Base-by-base conservation (phyloP, 306 rosid species). In the Sindora glabra region DNA sequence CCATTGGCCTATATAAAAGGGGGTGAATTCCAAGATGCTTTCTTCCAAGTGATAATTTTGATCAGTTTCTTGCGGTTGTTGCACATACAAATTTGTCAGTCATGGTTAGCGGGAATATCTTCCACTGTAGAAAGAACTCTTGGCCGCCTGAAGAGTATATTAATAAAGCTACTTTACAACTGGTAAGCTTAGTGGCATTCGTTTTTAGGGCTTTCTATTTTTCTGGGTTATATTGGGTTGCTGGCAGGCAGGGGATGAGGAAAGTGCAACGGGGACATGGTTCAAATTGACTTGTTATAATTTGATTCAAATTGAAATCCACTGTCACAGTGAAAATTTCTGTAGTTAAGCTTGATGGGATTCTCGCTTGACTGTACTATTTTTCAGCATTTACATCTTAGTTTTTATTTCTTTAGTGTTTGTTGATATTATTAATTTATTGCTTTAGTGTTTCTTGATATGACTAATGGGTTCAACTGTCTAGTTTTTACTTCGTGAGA, bases 111-210 rank as follows among this genome's bases (percentile, higher is more conserved):
- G 86, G 89, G 16, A 71, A 68, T 67, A 37, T 92, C 52, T 92
- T 92, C 57, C 96, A 82, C 42, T 74, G 59, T 76, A 78, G 95
- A 73, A 92, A 89, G 75, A 86, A 89, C 77, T 92, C 99, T 26
- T 92, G 99, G 99, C 99, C 99, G 10, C 79, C 96, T 6, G 82
- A 80, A 58, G 99, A 89, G 86, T 92, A 92, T 50, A 75, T 92
- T 62, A 84, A 74, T 76, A 86, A 64, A 64, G 49, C 67, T 16
- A 87, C 99, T 68, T 71, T 92, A 64, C 96, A 89, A 44, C 75
- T 78, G 89, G 96, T 92, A 78, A 49, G 74, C 37, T 29, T 26
- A 1, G 4, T 3, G n/a, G 3, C 11, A 9, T 26, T 4, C 6
- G 9, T 15, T 32, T 13, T 36, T 2, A 7, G 12, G 27, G 12